Percentiles rank a stretch among this genome's conserved stretches.
Conservation (phyloP, 352 stramenopile genomes). For the Pythium volutum region DNA sequence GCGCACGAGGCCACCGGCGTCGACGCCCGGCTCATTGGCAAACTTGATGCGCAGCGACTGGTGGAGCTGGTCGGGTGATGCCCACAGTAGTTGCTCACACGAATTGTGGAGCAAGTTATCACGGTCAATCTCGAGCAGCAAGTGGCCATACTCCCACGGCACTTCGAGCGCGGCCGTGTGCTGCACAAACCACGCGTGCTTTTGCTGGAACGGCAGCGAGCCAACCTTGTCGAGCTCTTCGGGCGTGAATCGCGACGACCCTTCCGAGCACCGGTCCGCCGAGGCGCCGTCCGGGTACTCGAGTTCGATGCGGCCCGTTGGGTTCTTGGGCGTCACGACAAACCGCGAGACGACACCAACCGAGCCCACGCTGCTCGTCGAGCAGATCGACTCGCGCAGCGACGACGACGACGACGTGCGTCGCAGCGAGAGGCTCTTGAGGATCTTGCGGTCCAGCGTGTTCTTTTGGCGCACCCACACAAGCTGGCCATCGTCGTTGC, state of each 20-base stretch:
- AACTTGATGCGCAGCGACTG: slow-evolving; percentile 90
- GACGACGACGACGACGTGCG: slow-evolving; percentile 58
- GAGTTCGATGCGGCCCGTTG: slow-evolving; percentile 66
- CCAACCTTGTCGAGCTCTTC: slow-evolving; percentile 74
- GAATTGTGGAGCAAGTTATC: slow-evolving; percentile 89
- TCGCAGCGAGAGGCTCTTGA: slow-evolving; percentile 42
- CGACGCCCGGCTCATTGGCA: slow-evolving; percentile 87
- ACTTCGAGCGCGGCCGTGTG: slow-evolving; percentile 83
- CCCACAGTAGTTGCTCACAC: slow-evolving; percentile 83
- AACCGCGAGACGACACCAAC: slow-evolving; percentile 75
- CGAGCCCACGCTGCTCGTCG: slow-evolving; percentile 52
- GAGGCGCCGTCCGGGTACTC: slow-evolving; percentile 61
- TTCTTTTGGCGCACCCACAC: slow-evolving; percentile 84
- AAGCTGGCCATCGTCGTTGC: slow-evolving; percentile 73
- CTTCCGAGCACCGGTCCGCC: slow-evolving; percentile 55
- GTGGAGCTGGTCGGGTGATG: slow-evolving; percentile 78
- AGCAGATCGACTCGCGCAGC: slow-evolving; percentile 68
- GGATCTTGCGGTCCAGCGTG: slow-evolving; percentile 62
- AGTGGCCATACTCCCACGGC: slow-evolving; percentile 84
- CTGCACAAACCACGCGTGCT: slow-evolving; percentile 87
- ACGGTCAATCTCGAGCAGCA: slow-evolving; percentile 84
- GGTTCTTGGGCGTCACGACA: slow-evolving; percentile 72
- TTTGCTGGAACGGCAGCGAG: slow-evolving; percentile 79
- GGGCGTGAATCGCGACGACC: slow-evolving; percentile 50
- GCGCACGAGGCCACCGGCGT: slow-evolving; percentile 87